phyloP scores from a whole-genome alignment of 208 protist genomes.

The Naegleria gruberi region DNA sequence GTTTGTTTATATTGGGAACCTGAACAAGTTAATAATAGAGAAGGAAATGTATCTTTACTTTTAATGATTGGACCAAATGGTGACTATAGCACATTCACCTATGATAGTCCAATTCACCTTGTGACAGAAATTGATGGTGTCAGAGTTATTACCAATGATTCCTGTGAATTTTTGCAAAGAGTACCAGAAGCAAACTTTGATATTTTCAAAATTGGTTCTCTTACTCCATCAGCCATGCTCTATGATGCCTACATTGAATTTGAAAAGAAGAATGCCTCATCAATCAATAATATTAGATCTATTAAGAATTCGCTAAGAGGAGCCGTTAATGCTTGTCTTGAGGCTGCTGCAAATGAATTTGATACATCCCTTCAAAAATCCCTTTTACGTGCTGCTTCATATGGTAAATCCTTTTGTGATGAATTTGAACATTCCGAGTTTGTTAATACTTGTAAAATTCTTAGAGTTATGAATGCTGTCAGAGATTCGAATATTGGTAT shows the following conservation, averaged over 20 bases:
- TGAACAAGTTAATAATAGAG: conserved; percentile 14
- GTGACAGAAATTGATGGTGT: conserved; percentile 25
- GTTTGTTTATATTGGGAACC: conserved; percentile 26
- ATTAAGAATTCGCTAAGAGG: not conserved
- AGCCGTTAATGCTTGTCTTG: not conserved
- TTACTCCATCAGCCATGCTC: conserved; percentile 6
- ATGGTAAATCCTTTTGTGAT: conserved; percentile 81
- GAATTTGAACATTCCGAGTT: conserved; percentile 65
- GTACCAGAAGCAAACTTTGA: conserved; percentile 18
- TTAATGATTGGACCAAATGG: conserved; percentile 25
- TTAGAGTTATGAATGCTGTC: conserved; percentile 77
- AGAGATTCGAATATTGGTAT: conserved; percentile 56
- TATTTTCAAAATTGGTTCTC: conserved; percentile 26
- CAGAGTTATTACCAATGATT: not conserved
- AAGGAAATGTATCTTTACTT: not conserved
- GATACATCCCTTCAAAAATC: not conserved
- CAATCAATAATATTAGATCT: not conserved
- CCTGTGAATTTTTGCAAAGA: conserved; percentile 22
- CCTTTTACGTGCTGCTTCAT: conserved; percentile 56
- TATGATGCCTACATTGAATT: conserved; percentile 23
- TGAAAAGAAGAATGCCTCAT: conserved; percentile 20
- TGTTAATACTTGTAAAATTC: conserved; percentile 54
- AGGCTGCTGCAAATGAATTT: conserved; percentile 5
- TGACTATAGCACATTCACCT: conserved; percentile 2
- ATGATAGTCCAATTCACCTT: conserved; percentile 17